phyloP scores from a whole-genome alignment of 371 early-diverging fungal genomes.

The Rhizopus sp. region DNA sequence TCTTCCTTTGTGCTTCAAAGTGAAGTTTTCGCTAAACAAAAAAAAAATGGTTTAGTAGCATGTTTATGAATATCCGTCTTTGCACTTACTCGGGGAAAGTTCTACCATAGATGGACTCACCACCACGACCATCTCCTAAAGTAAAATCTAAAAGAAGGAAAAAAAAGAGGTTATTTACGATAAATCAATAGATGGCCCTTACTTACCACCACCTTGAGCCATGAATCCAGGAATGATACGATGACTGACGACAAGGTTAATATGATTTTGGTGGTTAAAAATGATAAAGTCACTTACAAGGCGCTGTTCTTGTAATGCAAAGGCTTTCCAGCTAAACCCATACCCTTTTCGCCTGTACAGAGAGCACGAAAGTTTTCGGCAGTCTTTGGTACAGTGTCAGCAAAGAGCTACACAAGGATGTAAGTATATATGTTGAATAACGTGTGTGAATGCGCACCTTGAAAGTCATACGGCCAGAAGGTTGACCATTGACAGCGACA shows the following conservation, averaged over 20 bases:
- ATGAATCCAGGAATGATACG: slow-evolving; percentile 96
- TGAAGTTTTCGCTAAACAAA: slow-evolving; percentile 91
- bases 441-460: slow-evolving; percentile 29
- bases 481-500: slow-evolving; percentile 51
- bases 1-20: slow-evolving; percentile 78
- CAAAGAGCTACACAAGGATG: slow-evolving; percentile 65
- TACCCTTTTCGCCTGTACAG: slow-evolving; percentile 78
- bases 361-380: slow-evolving; percentile 96
- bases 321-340: slow-evolving; percentile 66
- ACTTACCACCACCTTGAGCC: slow-evolving; percentile 93
- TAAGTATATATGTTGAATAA: slow-evolving; percentile 59
- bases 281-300: slow-evolving; percentile 59
- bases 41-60: background rate
- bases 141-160: slow-evolving; percentile 73
- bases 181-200: background rate
- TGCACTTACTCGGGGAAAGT: slow-evolving; percentile 84
- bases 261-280: background rate
- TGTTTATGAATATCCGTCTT: background rate
- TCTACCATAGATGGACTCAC: slow-evolving; percentile 93
- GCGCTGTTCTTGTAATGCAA: slow-evolving; percentile 80
- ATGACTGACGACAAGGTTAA: slow-evolving; percentile 68
- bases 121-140: slow-evolving; percentile 93
- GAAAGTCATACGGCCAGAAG: slow-evolving; percentile 67
- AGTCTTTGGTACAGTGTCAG: slow-evolving; percentile 94
- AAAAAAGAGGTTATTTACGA: background rate